Evolutionary conservation across 163 green algal species (phyloP).

Genomic region (Volvox carteri): DNA sequence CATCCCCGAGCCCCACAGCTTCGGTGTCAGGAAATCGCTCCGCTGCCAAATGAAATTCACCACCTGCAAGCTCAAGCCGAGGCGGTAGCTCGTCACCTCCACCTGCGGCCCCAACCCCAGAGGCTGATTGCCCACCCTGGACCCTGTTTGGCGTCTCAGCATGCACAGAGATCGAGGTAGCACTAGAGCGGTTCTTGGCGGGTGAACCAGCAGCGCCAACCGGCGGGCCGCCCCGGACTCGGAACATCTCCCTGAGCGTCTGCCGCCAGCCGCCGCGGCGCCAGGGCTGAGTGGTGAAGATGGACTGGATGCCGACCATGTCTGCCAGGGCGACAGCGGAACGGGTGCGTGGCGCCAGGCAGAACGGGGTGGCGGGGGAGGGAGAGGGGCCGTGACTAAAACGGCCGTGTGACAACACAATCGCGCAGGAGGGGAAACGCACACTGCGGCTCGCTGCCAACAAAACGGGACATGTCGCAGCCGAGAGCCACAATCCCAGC

Average conservation of each 20-base stretch:
- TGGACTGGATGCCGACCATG: constrained; percentile 65
- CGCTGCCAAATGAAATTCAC: too few relatives aligned
- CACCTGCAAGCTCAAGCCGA: neutral
- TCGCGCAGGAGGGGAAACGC: too few relatives aligned
- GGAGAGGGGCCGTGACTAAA: too few relatives aligned
- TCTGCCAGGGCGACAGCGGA: too few relatives aligned
- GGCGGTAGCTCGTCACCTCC: neutral
- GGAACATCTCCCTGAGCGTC: constrained; percentile 63
- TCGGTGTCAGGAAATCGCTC: neutral
- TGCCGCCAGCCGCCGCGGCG: constrained; percentile 42
- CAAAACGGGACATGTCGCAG: too few relatives aligned
- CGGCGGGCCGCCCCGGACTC: neutral
- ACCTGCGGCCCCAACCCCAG: too few relatives aligned
- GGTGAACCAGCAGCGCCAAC: neutral
- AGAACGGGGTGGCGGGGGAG: too few relatives aligned
- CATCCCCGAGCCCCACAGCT: neutral
- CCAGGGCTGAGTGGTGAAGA: constrained; percentile 68
- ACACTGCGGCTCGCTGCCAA: too few relatives aligned
- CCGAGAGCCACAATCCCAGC: too few relatives aligned
- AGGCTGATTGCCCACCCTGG: neutral
- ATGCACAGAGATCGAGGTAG: neutral
- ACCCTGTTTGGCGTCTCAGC: neutral
- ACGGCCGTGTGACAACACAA: too few relatives aligned
- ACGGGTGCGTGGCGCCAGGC: too few relatives aligned
- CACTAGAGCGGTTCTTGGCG: neutral